Evolutionary conservation across 2,329 filamentous ascomycete genomes (phyloP), one percentile per base, ranked within the genome.

Genomic region (Ilyonectria mors-panacis): DNA sequence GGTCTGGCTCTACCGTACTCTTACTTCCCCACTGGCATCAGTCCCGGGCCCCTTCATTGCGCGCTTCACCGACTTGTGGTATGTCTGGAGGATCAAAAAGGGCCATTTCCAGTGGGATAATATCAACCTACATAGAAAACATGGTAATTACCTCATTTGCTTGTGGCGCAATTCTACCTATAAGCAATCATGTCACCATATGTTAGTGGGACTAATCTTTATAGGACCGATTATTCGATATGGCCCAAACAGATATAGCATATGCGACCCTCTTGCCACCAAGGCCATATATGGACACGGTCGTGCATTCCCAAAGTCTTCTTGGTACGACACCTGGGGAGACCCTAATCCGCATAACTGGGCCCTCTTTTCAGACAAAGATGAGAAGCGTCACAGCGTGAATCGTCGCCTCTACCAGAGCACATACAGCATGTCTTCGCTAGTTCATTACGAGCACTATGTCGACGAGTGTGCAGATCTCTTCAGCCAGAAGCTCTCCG

Each of bases 21-120:
- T 39, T 9, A 15, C 28, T n/a, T 60, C 57, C 33, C 57, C 57
- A 37, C 35, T 60, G 15, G 45, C 57, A 28, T 42, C 57, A n/a
- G 33, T 60, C 6, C 57, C 57, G n/a, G 53, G 60, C 17, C 60
- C 60, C n/a, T 57, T 21, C 15, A 15, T 50, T 7, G 60, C 60
- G 7, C 53, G 60, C 9, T 57, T 63, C 19, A 57, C 60, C 13
- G 53, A 63, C 33, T 30, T 63, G 10, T 63, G 53, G 60, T 63
- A 63, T 23, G 30, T 23, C 26, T 51, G 39, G 26, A 42, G 44
- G 21, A 57, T 63, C 8, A 26, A 50, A 23, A 50, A 47, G 17
- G 60, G 60, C 15, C 35, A 48, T 12, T 58, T 63, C 23, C 53
- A 63, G 54, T 28, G 28, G 12, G 60, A 50, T 17, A 63, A 63